These are phyloP conservation scores for Selenicereus undatus DNA, from an alignment of 148 eudicot genomes.

Conservation along the genomic window DNA sequence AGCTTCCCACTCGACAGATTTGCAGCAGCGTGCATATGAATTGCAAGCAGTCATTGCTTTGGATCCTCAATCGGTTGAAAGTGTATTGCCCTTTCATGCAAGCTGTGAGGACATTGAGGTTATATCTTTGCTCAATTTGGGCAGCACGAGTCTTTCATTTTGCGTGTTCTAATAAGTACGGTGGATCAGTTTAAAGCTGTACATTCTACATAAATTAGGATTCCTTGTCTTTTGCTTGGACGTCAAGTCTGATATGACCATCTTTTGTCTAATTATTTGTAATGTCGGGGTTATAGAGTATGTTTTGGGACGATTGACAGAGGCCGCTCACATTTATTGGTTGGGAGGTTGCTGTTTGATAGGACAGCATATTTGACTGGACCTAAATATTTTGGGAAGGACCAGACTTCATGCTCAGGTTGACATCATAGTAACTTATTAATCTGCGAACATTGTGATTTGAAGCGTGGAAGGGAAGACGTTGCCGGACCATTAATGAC, in stretches of 20 bases:
- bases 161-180: neutral
- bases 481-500: neutral
- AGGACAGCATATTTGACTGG: neutral
- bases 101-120: slow-evolving; percentile 98
- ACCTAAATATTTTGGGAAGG: neutral
- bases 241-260: neutral
- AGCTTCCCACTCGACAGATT: slow-evolving; percentile 94
- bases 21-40: slow-evolving; percentile 99
- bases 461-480: no score
- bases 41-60: slow-evolving; percentile 66
- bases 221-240: neutral
- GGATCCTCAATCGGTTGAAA: slow-evolving; percentile 62
- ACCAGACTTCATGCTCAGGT: neutral
- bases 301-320: neutral
- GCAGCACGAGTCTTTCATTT: neutral
- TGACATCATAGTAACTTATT: neutral
- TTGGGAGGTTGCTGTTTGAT: neutral
- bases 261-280: neutral
- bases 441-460: neutral
- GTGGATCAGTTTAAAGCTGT: neutral
- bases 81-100: slow-evolving; percentile 78
- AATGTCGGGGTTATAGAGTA: neutral
- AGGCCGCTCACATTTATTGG: no score
- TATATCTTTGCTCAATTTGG: slow-evolving; percentile 17
- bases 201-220: neutral